A percentile compares a stretch with the other conserved stretches of the same genome.
Evolutionary conservation across 129 eudicot species (phyloP).

Genomic region (Escallonia herrerae): DNA sequence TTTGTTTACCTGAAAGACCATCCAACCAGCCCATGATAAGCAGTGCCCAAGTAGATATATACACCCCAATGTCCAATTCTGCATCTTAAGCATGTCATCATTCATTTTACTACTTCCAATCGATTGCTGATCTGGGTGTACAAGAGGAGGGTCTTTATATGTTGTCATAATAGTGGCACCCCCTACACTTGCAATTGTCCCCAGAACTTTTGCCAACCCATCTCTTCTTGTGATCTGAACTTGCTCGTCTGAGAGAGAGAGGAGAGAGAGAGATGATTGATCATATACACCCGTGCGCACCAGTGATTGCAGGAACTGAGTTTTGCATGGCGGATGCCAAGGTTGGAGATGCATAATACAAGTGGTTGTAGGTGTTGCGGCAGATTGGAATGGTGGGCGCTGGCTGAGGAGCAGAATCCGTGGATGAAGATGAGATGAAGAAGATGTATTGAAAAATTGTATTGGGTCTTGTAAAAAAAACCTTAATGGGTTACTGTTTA

Average conservation of each 20-base stretch:
- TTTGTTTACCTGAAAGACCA: constrained; percentile 74
- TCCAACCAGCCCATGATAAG: constrained; percentile 93
- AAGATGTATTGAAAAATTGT: no score
- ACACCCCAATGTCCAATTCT: constrained; percentile 77
- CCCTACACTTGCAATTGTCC: constrained; percentile 76
- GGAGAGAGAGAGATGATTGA: no score
- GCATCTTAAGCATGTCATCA: constrained; percentile 23
- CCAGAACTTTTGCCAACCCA: constrained; percentile 72
- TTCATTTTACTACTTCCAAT: neutral
- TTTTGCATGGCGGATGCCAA: constrained; percentile 94
- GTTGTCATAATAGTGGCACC: constrained; percentile 74
- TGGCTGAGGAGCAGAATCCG: no score
- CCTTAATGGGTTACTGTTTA: no score
- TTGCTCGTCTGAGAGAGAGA: constrained; percentile 47
- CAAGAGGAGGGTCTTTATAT: constrained; percentile 71
- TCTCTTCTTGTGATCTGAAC: constrained; percentile 49
- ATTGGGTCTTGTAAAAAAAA: no score
- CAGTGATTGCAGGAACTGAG: constrained; percentile 91
- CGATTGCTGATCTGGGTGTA: constrained; percentile 23
- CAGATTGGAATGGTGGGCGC: no score
- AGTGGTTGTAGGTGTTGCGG: no score
- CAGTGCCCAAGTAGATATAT: constrained; percentile 75
- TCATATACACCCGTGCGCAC: no score
- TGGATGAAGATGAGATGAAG: no score
- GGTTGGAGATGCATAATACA: constrained; percentile 84